Evolutionary conservation across 768 basidiomycete genomes (phyloP).

Genomic region (Rubroboletus satanas): DNA sequence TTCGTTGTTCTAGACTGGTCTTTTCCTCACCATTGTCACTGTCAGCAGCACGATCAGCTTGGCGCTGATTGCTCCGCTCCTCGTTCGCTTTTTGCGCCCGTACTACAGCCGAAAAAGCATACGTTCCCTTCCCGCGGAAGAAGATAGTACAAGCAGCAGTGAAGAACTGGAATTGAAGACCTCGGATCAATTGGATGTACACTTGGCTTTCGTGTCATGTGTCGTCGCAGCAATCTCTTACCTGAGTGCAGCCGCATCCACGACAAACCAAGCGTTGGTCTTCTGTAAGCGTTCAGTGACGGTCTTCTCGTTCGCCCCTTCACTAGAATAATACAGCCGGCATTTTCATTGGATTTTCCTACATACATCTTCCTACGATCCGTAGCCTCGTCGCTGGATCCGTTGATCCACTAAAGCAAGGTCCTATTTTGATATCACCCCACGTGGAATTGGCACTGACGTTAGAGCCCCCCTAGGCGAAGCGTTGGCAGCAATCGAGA

Average conservation of each 20-base stretch:
- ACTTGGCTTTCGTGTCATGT: constrained; percentile 24
- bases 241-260: constrained; percentile 13
- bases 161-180: constrained; percentile 3
- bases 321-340: constrained; percentile 13
- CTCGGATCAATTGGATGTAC: constrained; percentile 29
- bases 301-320: not conserved
- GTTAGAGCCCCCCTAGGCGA: constrained; percentile 15
- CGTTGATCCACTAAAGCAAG: constrained; percentile 28
- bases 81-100: constrained; percentile 27
- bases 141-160: not conserved
- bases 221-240: constrained; percentile 9
- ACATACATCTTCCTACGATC: constrained; percentile 16
- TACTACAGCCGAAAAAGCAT: constrained; percentile 15
- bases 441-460: not conserved
- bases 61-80: constrained; percentile 16
- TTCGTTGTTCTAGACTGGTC: constrained; percentile 22
- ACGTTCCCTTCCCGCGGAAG: not conserved
- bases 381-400: constrained; percentile 28
- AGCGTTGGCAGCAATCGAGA: constrained; percentile 27
- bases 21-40: constrained; percentile 20
- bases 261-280: constrained; percentile 4
- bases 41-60: constrained; percentile 17
- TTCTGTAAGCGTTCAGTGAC: constrained; percentile 8
- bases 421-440: constrained; percentile 2
- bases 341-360: constrained; percentile 14